Conservation (phyloP, 202 grass and related monocot genomes). For the Schoenoplectus triqueter region DNA sequence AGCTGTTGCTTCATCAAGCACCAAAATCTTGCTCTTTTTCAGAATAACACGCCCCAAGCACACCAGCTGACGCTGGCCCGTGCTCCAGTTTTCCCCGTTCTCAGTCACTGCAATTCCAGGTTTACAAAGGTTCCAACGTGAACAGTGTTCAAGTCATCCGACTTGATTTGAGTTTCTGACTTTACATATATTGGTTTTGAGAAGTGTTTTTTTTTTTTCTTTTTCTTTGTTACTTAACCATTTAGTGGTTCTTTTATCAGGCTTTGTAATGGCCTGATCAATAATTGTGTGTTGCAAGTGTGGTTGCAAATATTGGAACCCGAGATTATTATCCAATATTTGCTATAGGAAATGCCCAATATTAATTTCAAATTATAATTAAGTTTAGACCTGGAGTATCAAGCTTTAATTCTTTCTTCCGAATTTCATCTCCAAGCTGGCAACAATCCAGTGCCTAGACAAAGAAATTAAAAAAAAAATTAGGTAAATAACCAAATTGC, state of each 20-base stretch:
- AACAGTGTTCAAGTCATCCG: background rate
- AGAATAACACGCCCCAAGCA: constrained; percentile 80
- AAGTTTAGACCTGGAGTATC: constrained; percentile 58
- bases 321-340: background rate
- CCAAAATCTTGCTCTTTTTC: constrained; percentile 82
- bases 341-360: background rate
- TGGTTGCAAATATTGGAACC: background rate
- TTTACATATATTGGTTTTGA: background rate
- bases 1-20: constrained; percentile 85
- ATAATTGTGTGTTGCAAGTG: background rate
- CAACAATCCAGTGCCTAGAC: constrained; percentile 78
- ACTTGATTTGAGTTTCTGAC: background rate
- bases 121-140: background rate
- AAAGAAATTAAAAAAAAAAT: background rate
- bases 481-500: background rate
- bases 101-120: constrained; percentile 57
- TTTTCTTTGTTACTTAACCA: background rate
- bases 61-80: constrained; percentile 85
- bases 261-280: background rate
- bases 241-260: background rate
- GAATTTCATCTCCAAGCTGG: constrained; percentile 77
- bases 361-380: background rate
- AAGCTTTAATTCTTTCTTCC: constrained; percentile 80
- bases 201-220: background rate
- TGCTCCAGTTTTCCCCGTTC: constrained; percentile 98